A percentile compares a stretch with the other conserved stretches of the same genome.
phyloP scores from a whole-genome alignment of 2,329 filamentous ascomycete genomes.

The Fusarium hainanense region DNA sequence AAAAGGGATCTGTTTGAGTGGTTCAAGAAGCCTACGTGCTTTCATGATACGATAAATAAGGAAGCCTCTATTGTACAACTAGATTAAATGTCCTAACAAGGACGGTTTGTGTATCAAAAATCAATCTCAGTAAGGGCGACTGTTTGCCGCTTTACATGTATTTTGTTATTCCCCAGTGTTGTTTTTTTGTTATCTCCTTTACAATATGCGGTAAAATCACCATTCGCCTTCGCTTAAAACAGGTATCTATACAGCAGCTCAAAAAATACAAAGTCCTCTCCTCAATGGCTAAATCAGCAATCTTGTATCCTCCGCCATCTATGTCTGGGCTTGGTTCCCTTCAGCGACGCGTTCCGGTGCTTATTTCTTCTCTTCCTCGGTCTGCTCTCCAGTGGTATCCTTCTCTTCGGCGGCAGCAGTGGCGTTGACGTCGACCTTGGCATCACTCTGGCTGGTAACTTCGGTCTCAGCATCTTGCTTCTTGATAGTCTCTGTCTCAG shows the following conservation, averaged over 20 bases:
- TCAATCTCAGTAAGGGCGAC: conserved; percentile 32
- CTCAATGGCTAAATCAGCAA: conserved; percentile 33
- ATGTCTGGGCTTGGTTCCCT: conserved; percentile 27
- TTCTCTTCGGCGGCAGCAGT: conserved; percentile 21
- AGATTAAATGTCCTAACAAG: conserved; percentile 35
- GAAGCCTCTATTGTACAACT: conserved; percentile 47
- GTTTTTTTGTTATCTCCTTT: conserved; percentile 17
- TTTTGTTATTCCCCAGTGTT: conserved; percentile 18
- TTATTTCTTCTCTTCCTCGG: conserved; percentile 25
- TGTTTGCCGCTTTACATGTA: conserved; percentile 17
- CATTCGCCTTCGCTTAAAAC: conserved; percentile 49
- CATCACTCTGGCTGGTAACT: conserved; percentile 14
- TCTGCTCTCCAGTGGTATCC: conserved; percentile 21
- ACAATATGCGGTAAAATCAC: conserved; percentile 43
- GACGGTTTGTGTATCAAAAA: conserved; percentile 42
- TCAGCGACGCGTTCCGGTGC: conserved; percentile 15
- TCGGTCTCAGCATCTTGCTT: conserved; percentile 9
- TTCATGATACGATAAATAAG: conserved; percentile 38
- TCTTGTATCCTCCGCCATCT: conserved; percentile 34
- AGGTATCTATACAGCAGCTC: conserved; percentile 48
- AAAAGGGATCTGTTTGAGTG: not conserved
- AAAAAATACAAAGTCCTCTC: conserved; percentile 36
- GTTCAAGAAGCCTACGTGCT: conserved; percentile 22
- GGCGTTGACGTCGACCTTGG: conserved; percentile 7
- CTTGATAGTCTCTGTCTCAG: conserved; percentile 6